phyloP scores from a whole-genome alignment of 2,329 filamentous ascomycete genomes.

The Trichoderma arundinaceum region DNA sequence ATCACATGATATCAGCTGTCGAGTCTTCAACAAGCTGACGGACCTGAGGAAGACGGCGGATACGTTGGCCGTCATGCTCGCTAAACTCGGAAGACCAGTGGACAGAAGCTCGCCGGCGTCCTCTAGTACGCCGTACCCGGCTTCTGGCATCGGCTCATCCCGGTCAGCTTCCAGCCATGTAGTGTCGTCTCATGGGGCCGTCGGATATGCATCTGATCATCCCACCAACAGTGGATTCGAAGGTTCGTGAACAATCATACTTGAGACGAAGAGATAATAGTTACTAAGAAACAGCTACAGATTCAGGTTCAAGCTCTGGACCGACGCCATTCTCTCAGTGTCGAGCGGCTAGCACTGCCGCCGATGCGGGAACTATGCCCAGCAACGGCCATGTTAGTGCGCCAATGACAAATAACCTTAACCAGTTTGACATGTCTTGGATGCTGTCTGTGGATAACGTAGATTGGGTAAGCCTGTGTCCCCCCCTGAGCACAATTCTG shows the following conservation, averaged over 20 bases:
- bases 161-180: constrained; percentile 34
- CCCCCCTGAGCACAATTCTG: not conserved
- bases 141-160: not conserved
- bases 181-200: constrained; percentile 35
- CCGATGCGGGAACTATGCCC: not conserved
- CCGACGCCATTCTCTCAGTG: constrained; percentile 13
- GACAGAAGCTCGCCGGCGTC: constrained; percentile 26
- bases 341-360: not conserved
- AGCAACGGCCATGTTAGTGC: not conserved
- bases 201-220: constrained; percentile 35
- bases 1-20: constrained; percentile 53
- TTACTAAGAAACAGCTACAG: constrained; percentile 23
- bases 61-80: constrained; percentile 54
- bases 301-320: constrained; percentile 18
- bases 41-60: constrained; percentile 55
- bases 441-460: constrained; percentile 43
- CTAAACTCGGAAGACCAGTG: constrained; percentile 47
- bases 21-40: constrained; percentile 45
- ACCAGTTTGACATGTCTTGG: constrained; percentile 47
- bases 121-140: not conserved
- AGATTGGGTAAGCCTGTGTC: constrained; percentile 46
- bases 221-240: constrained; percentile 37
- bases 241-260: constrained; percentile 30
- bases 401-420: constrained; percentile 21
- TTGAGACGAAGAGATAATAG: not conserved